Evolutionary conservation across 371 early-diverging fungal species (phyloP).

Genomic region (Fennellomyces sp.): DNA sequence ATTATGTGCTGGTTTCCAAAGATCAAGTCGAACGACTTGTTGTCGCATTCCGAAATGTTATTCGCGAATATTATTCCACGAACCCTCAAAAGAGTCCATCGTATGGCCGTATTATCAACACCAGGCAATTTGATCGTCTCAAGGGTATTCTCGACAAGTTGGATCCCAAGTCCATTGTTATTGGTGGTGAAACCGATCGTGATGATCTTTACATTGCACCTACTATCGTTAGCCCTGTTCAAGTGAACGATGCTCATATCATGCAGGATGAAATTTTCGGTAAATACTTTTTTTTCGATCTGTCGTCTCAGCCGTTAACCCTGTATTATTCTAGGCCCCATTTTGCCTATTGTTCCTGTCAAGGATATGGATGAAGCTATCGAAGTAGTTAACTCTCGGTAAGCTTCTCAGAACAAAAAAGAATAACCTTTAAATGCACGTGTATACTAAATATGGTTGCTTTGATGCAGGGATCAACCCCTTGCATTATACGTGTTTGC

Average conservation of each 20-base stretch:
- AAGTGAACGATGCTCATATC: conserved; percentile 46
- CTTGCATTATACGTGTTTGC: conserved; percentile 72
- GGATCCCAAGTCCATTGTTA: conserved; percentile 44
- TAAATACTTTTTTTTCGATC: neutral
- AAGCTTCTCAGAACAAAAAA: no score
- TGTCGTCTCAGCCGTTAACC: neutral
- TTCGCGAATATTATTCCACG: conserved; percentile 49
- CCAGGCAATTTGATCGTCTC: conserved; percentile 73
- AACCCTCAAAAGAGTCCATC: conserved; percentile 52
- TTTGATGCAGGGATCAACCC: conserved; percentile 53
- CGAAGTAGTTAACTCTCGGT: conserved; percentile 69
- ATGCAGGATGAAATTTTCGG: conserved; percentile 83
- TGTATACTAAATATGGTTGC: no score
- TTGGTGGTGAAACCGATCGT: conserved; percentile 62
- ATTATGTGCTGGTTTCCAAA: conserved; percentile 79
- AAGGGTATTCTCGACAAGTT: conserved; percentile 46
- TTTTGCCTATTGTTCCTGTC: conserved; percentile 82
- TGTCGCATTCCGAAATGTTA: conserved; percentile 40
- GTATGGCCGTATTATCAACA: conserved; percentile 72
- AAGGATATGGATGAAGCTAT: conserved; percentile 79
- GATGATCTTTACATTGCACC: conserved; percentile 69
- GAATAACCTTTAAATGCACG: no score
- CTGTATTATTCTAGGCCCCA: conserved; percentile 55
- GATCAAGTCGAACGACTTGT: conserved; percentile 56
- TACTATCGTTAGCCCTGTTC: conserved; percentile 64